Evolutionary conservation across 2,329 filamentous ascomycete species (phyloP).

Genomic region (Neurospora crassa): DNA sequence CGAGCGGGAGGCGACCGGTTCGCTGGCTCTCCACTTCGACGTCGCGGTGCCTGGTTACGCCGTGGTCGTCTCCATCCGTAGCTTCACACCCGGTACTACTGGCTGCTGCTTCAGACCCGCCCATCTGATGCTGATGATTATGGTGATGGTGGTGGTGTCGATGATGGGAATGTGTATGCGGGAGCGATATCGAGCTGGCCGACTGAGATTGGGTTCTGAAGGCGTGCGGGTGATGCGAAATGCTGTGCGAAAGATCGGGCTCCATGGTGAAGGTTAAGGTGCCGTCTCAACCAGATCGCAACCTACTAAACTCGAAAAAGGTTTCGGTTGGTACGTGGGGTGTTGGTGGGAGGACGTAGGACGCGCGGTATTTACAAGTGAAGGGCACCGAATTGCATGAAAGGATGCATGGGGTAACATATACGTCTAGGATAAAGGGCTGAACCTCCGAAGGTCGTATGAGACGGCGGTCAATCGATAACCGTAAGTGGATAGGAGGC

Average conservation of each 20-base stretch:
- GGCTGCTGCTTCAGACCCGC: slow-evolving; percentile 3
- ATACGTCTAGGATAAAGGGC: background rate
- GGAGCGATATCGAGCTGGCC: slow-evolving; percentile 8
- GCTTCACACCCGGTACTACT: slow-evolving; percentile 18
- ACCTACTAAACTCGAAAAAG: background rate
- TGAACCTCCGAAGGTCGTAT: background rate
- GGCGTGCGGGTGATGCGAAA: slow-evolving; percentile 22
- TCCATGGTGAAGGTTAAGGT: slow-evolving; percentile 17
- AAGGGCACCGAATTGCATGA: background rate
- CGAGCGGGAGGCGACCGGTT: slow-evolving; percentile 43
- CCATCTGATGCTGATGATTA: background rate
- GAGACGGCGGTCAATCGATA: background rate
- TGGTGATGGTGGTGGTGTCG: background rate
- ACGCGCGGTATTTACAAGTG: background rate
- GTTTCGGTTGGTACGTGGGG: background rate
- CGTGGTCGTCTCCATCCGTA: slow-evolving; percentile 12
- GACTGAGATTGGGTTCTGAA: slow-evolving; percentile 18
- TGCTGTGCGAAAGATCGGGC: slow-evolving; percentile 23
- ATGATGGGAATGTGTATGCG: slow-evolving; percentile 4
- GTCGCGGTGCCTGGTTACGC: slow-evolving; percentile 26
- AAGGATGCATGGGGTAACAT: background rate
- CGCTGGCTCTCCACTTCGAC: slow-evolving; percentile 45
- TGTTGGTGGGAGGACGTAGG: background rate
- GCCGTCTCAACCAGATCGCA: background rate
- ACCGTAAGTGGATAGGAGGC: too few relatives aligned